A percentile compares a stretch with the other conserved stretches of the same genome.
phyloP scores from a whole-genome alignment of 495 filamentous ascomycete genomes.

The Talaromyces nanjingensis region DNA sequence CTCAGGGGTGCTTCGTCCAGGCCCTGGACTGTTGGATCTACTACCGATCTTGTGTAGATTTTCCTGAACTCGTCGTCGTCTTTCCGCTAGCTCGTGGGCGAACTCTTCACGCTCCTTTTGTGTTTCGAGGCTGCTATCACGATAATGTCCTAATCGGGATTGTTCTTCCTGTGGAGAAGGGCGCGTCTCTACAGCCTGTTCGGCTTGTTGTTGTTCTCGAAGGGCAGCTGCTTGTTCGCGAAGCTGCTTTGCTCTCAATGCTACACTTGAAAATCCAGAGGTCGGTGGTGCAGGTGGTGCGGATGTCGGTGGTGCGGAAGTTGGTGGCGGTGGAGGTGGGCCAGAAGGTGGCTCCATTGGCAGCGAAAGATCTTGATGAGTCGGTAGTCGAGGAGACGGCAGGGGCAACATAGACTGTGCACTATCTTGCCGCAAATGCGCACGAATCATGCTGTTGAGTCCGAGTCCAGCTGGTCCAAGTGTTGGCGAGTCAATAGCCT shows the following conservation, averaged over 20 bases:
- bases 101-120: constrained; percentile 70
- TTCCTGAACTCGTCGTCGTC: constrained; percentile 72
- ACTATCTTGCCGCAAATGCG: constrained; percentile 80
- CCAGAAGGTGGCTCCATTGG: neutral
- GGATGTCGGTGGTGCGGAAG: neutral
- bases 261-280: constrained; percentile 13
- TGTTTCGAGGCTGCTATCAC: constrained; percentile 52
- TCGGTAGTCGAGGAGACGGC: constrained; percentile 29
- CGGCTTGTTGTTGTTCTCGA: constrained; percentile 16
- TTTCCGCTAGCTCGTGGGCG: constrained; percentile 68
- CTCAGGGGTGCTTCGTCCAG: constrained; percentile 39
- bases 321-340: neutral
- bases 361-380: neutral
- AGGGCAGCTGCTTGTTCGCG: constrained; percentile 24
- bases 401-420: constrained; percentile 67
- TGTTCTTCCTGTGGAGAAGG: constrained; percentile 18
- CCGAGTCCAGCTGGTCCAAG: constrained; percentile 59
- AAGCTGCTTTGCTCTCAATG: constrained; percentile 22
- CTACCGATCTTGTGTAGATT: constrained; percentile 63
- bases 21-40: constrained; percentile 44
- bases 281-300: neutral
- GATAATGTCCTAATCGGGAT: constrained; percentile 30
- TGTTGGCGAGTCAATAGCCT: constrained; percentile 69
- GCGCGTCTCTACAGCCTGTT: constrained; percentile 4
- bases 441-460: constrained; percentile 73